These are phyloP conservation scores for Ganoderma sinense DNA, from an alignment of 1,284 basidiomycete species.

Conservation along the genomic window DNA sequence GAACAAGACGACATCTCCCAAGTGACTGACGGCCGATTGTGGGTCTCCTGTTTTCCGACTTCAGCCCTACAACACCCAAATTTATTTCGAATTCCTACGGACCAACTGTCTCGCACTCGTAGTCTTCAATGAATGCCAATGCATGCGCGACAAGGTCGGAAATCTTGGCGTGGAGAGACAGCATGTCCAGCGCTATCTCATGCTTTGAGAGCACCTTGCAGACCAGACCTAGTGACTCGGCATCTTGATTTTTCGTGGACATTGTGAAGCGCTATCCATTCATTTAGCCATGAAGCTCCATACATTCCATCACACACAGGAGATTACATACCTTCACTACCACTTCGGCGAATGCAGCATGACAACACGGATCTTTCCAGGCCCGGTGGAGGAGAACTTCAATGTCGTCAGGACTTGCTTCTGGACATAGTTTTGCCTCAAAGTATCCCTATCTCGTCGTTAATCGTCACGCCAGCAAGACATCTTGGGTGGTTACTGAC, in stretches of 20 bases:
- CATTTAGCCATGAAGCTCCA: neutral
- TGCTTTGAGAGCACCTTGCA: conserved; percentile 69
- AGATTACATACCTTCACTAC: conserved; percentile 59
- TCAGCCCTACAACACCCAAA: conserved; percentile 1
- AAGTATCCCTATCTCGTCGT: conserved; percentile 59
- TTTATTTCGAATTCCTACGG: conserved; percentile 36
- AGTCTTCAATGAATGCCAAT: conserved; percentile 70
- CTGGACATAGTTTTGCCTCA: conserved; percentile 64
- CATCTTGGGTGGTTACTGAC: conserved; percentile 44
- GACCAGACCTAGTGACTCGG: conserved; percentile 71
- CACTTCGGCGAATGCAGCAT: conserved; percentile 62
- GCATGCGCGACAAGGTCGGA: conserved; percentile 66
- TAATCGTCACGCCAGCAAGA: neutral
- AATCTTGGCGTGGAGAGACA: conserved; percentile 74
- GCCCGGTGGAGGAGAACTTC: conserved; percentile 59
- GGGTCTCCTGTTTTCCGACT: conserved; percentile 68
- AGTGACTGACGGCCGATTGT: conserved; percentile 76
- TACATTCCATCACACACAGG: neutral
- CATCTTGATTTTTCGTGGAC: conserved; percentile 58
- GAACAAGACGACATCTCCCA: conserved; percentile 80
- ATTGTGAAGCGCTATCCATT: conserved; percentile 58
- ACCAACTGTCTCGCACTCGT: conserved; percentile 83
- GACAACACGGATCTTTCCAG: conserved; percentile 66
- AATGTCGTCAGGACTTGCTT: conserved; percentile 59
- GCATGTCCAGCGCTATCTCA: conserved; percentile 66